phyloP scores from a whole-genome alignment of 768 basidiomycete species.

The Boletus speciosus region DNA sequence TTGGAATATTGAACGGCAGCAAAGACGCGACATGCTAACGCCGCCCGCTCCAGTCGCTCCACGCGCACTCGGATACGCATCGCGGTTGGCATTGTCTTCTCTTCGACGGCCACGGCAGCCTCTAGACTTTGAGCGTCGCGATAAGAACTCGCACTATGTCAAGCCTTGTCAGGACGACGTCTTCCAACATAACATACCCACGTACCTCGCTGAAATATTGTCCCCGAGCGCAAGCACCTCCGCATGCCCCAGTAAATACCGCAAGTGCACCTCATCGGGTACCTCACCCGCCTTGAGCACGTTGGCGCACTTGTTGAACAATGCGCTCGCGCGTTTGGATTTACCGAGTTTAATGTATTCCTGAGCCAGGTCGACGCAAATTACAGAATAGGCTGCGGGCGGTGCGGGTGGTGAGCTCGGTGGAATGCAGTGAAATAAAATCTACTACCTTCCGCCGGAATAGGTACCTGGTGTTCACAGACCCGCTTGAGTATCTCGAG shows the following conservation, averaged over 20 bases:
- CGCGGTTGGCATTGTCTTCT: conserved; percentile 47
- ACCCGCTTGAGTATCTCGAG: conserved; percentile 63
- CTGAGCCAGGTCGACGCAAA: conserved; percentile 70
- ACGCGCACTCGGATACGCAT: conserved; percentile 61
- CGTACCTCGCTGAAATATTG: conserved; percentile 58
- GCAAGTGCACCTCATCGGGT: conserved; percentile 49
- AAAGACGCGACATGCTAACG: conserved; percentile 67
- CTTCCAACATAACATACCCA: not conserved
- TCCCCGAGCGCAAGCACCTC: conserved; percentile 61
- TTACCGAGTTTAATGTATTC: conserved; percentile 83
- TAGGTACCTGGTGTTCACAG: conserved; percentile 45
- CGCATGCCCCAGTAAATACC: conserved; percentile 63
- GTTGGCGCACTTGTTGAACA: conserved; percentile 59
- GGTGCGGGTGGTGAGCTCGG: not conserved
- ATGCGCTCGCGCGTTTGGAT: conserved; percentile 54
- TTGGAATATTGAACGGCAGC: conserved; percentile 64
- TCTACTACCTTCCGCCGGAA: conserved; percentile 53
- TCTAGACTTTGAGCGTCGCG: conserved; percentile 55
- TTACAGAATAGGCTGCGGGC: conserved; percentile 51
- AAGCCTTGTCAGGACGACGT: not conserved
- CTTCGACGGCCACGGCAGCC: conserved; percentile 37
- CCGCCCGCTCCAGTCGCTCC: conserved; percentile 61
- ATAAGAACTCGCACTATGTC: conserved; percentile 48
- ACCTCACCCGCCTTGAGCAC: conserved; percentile 42
- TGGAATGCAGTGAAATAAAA: not conserved